Evolutionary conservation across 2,329 filamentous ascomycete species (phyloP).

Genomic region (Botrytis squamosa): DNA sequence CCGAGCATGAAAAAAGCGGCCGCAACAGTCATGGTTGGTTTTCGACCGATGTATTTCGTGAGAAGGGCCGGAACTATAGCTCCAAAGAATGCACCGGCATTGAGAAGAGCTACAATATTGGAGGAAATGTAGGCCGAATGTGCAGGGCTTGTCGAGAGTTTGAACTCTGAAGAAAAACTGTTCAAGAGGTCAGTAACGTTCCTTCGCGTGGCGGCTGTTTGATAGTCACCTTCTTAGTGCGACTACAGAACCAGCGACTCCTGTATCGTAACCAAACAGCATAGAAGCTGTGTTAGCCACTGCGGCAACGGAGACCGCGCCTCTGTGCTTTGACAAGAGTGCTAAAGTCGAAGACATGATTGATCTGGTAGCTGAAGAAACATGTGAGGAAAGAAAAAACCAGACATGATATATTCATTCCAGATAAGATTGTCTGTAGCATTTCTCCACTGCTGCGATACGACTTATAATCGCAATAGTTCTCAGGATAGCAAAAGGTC

Average conservation of each 20-base stretch:
- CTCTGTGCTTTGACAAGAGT: constrained; percentile 25
- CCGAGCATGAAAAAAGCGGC: constrained; percentile 42
- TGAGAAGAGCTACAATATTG: constrained; percentile 50
- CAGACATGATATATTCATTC: not conserved
- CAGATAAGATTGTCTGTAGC: not conserved
- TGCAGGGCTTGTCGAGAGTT: constrained; percentile 22
- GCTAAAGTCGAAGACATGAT: constrained; percentile 14
- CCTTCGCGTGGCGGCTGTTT: not conserved
- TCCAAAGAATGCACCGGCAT: constrained; percentile 52
- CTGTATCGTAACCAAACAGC: constrained; percentile 32
- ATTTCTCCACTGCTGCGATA: not conserved
- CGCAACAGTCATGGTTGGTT: constrained; percentile 47
- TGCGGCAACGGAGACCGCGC: constrained; percentile 25
- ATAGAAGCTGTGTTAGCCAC: constrained; percentile 30
- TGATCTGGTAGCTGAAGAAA: not conserved
- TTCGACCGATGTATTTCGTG: constrained; percentile 47
- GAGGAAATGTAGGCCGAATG: constrained; percentile 26
- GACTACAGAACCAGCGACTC: constrained; percentile 30
- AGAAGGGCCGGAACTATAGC: constrained; percentile 50
- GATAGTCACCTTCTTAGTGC: constrained; percentile 26
- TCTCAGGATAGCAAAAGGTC: not conserved
- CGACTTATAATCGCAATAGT: not conserved
- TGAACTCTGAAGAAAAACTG: constrained; percentile 15
- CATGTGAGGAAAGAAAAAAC: not conserved
- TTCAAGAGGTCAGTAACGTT: not conserved